These are phyloP conservation scores for Dothideomycetes sp. DNA, from an alignment of 2,329 filamentous ascomycete species.

Conservation along the genomic window DNA sequence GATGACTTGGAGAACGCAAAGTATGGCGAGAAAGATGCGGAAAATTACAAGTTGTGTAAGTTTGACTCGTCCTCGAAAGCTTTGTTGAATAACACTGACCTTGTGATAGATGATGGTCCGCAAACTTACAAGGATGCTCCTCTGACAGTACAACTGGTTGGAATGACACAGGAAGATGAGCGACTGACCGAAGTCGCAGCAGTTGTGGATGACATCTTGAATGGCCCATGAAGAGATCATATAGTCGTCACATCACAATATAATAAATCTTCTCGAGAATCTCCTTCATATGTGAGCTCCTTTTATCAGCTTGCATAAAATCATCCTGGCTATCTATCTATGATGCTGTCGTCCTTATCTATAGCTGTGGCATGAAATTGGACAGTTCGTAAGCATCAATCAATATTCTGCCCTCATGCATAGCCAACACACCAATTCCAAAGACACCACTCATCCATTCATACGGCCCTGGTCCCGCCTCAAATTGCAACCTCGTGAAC, in stretches of 20 bases:
- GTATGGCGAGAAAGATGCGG: constrained; percentile 33
- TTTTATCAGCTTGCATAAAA: not conserved
- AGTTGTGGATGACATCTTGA: constrained; percentile 7
- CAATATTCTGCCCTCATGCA: constrained; percentile 18
- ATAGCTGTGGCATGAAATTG: constrained; percentile 15
- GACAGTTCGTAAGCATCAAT: constrained; percentile 21
- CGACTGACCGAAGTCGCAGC: constrained; percentile 34
- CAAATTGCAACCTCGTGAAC: constrained; percentile 21
- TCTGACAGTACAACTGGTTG: constrained; percentile 46
- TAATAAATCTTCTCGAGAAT: too few species aligned
- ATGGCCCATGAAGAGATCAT: not conserved
- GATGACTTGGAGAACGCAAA: constrained; percentile 23
- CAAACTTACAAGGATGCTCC: constrained; percentile 42
- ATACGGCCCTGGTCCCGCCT: constrained; percentile 17
- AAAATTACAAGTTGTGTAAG: constrained; percentile 40
- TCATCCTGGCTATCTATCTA: too few species aligned
- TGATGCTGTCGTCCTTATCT: too few species aligned
- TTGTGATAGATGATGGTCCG: constrained; percentile 28
- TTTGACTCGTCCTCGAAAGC: constrained; percentile 19
- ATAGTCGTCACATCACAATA: too few species aligned
- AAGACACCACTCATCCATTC: constrained; percentile 20
- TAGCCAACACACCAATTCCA: constrained; percentile 19
- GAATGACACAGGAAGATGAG: constrained; percentile 46
- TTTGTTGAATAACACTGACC: not conserved
- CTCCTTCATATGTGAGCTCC: too few species aligned